These are phyloP conservation scores for Curvularia sp. DNA, from an alignment of 2,329 filamentous ascomycete species.

Conservation along the genomic window DNA sequence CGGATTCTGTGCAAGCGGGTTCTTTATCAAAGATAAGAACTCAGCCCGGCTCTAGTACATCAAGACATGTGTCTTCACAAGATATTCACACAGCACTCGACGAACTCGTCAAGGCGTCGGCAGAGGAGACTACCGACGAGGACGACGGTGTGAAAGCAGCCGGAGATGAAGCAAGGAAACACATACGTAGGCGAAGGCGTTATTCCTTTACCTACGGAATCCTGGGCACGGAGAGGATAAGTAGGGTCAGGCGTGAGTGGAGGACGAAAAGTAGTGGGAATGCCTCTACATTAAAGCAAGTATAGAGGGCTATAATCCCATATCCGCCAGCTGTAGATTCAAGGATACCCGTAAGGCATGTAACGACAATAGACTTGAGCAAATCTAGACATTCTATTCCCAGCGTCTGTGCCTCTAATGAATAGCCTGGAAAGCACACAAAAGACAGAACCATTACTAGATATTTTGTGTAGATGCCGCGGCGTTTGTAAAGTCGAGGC, in stretches of 20 bases:
- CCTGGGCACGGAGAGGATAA: neutral
- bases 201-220: neutral
- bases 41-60: constrained; percentile 1
- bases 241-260: constrained; percentile 9
- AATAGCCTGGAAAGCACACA: neutral
- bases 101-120: constrained; percentile 16
- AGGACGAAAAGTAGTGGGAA: constrained; percentile 9
- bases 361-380: neutral
- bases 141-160: neutral
- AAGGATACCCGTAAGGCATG: constrained; percentile 2
- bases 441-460: neutral
- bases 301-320: neutral
- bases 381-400: neutral
- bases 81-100: constrained; percentile 15
- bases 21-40: constrained; percentile 3
- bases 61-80: neutral
- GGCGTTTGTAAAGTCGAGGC: constrained; percentile 15
- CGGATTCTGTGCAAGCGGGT: constrained; percentile 6
- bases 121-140: constrained; percentile 9
- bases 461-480: constrained; percentile 16
- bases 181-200: neutral
- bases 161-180: neutral
- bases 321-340: neutral
- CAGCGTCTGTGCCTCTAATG: too few species aligned
- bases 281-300: neutral